Percentiles rank a stretch among this genome's conserved stretches.
phyloP scores from a whole-genome alignment of 2,329 filamentous ascomycete species.

The Penicillium sp. region DNA sequence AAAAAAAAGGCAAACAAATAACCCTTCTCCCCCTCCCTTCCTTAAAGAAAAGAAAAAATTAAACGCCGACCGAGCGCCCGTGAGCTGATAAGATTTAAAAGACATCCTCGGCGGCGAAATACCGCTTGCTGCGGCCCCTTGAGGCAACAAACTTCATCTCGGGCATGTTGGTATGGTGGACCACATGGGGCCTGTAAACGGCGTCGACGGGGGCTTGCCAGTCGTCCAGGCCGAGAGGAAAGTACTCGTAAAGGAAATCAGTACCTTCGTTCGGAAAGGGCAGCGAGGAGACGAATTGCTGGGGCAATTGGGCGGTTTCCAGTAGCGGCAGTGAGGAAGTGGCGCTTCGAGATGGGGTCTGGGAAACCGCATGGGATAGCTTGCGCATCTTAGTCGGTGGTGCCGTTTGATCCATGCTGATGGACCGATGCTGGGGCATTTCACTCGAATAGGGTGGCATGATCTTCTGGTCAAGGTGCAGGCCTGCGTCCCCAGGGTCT shows the following conservation, averaged over 20 bases:
- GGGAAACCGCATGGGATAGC: conserved; percentile 29
- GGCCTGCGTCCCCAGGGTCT: conserved; percentile 45
- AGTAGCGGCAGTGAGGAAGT: conserved; percentile 34
- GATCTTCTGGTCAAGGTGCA: conserved; percentile 22
- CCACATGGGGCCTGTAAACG: conserved; percentile 86
- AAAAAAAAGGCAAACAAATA: conserved; percentile 1
- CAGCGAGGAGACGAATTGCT: conserved; percentile 57
- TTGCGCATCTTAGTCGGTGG: conserved; percentile 42
- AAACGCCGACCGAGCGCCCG: conserved; percentile 9
- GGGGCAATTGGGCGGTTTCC: conserved; percentile 33
- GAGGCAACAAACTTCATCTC: conserved; percentile 69
- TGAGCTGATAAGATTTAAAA: conserved; percentile 22
- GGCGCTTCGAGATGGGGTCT: conserved; percentile 31
- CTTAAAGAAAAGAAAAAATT: background rate
- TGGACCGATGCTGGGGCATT: conserved; percentile 25
- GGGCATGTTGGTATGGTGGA: conserved; percentile 76
- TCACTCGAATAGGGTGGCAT: conserved; percentile 25
- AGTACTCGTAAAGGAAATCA: conserved; percentile 91
- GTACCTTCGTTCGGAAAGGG: conserved; percentile 61
- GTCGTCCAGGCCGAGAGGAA: conserved; percentile 84
- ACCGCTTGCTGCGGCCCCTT: conserved; percentile 66
- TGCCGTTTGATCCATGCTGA: conserved; percentile 29
- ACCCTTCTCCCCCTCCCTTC: too few relatives aligned
- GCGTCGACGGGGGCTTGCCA: conserved; percentile 89
- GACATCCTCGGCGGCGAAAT: conserved; percentile 64